phyloP scores from a whole-genome alignment of 2,329 filamentous ascomycete genomes.

The Calonectria pauciramosa region DNA sequence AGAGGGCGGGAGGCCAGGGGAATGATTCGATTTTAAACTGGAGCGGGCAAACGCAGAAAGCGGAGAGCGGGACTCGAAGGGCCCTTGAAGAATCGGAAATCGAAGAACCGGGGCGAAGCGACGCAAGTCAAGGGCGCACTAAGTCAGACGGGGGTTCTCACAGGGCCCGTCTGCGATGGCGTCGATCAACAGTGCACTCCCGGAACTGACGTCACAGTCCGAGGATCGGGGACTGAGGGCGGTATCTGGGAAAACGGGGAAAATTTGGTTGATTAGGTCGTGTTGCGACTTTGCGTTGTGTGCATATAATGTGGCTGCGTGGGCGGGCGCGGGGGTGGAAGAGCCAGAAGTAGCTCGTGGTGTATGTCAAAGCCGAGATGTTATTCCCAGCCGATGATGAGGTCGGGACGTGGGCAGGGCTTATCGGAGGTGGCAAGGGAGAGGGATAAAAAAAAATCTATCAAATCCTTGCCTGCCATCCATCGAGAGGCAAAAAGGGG shows the following conservation, averaged over 20 bases:
- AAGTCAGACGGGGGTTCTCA: conserved; percentile 18
- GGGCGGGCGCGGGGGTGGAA: neutral
- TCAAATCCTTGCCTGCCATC: neutral
- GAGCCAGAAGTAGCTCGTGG: neutral
- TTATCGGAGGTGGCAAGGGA: conserved; percentile 7
- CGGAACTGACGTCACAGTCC: conserved; percentile 32
- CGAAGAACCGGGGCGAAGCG: conserved; percentile 10
- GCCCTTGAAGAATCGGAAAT: conserved; percentile 17
- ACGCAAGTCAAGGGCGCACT: conserved; percentile 17
- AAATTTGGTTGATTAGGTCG: neutral
- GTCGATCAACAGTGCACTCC: conserved; percentile 17
- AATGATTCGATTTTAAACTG: conserved; percentile 9
- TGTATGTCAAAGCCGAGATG: neutral
- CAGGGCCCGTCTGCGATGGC: conserved; percentile 25
- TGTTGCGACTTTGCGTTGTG: neutral
- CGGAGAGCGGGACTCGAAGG: conserved; percentile 6
- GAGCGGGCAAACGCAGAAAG: neutral
- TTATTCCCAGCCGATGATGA: neutral
- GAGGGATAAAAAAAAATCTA: conserved; percentile 6
- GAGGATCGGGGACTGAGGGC: neutral
- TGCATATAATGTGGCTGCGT: neutral
- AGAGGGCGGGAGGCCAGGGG: neutral
- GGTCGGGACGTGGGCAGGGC: neutral
- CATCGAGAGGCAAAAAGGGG: neutral
- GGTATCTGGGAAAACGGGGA: conserved; percentile 22